phyloP scores from a whole-genome alignment of 2,329 filamentous ascomycete genomes.

The Endothia cerciana region DNA sequence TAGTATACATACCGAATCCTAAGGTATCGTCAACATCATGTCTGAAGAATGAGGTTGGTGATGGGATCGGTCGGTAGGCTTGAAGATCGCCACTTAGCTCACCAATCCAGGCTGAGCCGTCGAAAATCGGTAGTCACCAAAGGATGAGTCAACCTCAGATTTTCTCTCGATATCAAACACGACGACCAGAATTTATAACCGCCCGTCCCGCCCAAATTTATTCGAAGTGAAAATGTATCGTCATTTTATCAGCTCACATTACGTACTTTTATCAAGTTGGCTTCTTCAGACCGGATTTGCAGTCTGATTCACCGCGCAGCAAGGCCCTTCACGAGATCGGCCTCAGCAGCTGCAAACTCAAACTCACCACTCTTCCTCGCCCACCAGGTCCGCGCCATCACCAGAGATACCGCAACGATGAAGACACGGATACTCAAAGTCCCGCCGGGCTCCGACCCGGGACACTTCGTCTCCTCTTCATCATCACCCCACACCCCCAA shows the following conservation, averaged over 20 bases:
- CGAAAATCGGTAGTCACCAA: slow-evolving; percentile 20
- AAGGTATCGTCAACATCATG: background rate
- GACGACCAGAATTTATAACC: background rate
- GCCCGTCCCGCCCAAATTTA: background rate
- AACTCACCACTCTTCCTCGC: slow-evolving; percentile 14
- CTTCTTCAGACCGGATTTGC: background rate
- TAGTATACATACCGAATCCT: background rate
- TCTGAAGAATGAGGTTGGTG: background rate
- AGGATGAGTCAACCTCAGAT: slow-evolving; percentile 28
- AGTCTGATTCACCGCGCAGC: background rate
- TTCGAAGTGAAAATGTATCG: background rate
- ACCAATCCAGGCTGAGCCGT: slow-evolving; percentile 4
- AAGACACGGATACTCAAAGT: slow-evolving; percentile 37
- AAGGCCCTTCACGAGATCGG: slow-evolving; percentile 1
- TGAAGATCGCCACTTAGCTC: slow-evolving; percentile 15
- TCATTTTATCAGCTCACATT: background rate
- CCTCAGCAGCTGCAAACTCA: slow-evolving; percentile 21
- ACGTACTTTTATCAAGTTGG: background rate
- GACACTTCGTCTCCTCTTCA: slow-evolving; percentile 16
- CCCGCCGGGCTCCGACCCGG: slow-evolving; percentile 28
- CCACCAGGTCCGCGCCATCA: slow-evolving; percentile 10
- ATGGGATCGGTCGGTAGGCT: background rate
- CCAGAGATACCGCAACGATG: slow-evolving; percentile 27
- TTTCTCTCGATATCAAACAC: slow-evolving; percentile 14
- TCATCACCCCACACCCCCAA: slow-evolving; percentile 14